Base-by-base conservation (phyloP, 2,329 filamentous ascomycete species). In the Fusarium mangiferae region DNA sequence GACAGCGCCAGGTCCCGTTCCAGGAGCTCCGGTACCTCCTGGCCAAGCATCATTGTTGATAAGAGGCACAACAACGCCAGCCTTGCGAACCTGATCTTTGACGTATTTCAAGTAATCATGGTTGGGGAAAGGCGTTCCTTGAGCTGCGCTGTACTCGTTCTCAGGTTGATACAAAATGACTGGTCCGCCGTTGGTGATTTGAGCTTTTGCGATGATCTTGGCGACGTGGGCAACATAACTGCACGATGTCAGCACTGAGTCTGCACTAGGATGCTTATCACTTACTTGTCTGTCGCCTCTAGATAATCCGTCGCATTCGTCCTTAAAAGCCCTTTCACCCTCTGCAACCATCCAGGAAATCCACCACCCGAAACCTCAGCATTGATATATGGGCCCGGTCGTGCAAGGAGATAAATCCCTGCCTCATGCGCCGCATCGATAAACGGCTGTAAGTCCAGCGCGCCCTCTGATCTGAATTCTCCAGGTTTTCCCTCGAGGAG, bases 111-210 rank as follows among this genome's bases (percentile, higher is more conserved):
- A 90, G 79, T 95, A 96, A 0, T 87, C 84, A 0, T 87, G 85
- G 75, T 94, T 90, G 0, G 92, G 92, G 73, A 92, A 93, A 1
- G 82, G 80, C 7, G 87, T 83, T 5, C 83, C 83, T 8, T 83
- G 82, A 3, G 85, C 85, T 24, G 84, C 81, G 2, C 88, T 90
- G 78, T 96, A 95, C 80, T 96, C 94, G 71, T 96, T 97, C 80
- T 97, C 94, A 0, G 93, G 91, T 80, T 97, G 94, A 46, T 93
- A 87, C 3, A 96, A 83, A 68, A 97, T 94, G 13, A 97, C 87
- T 0, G 93, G 93, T 0, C 94, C 94, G 1, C 93, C 94, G 59
- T 95, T 93, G 3, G 93, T 96, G 77, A 97, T 95, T 77, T 96
- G 93, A 1, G 89, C 90, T 62, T 90, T 89, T 8, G 93, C 92